Evolutionary conservation across 2,329 filamentous ascomycete genomes (phyloP).

Genomic region (Metarhizium robertsii): DNA sequence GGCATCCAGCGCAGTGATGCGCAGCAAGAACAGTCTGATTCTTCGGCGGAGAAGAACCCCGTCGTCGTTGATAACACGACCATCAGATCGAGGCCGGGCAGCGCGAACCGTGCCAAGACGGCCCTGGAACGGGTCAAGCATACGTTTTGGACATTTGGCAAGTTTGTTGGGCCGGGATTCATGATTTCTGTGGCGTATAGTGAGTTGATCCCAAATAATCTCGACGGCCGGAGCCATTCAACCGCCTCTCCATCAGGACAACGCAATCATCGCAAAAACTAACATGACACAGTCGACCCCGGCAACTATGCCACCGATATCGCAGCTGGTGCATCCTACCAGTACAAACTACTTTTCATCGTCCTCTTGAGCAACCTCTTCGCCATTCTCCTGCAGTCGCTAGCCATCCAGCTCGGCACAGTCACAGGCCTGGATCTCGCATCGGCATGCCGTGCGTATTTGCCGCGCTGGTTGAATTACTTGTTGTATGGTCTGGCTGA

Average conservation of each 20-base stretch:
- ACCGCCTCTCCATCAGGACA: too few species aligned
- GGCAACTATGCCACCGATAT: slow-evolving; percentile 66
- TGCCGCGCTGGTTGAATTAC: slow-evolving; percentile 57
- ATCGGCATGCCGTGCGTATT: slow-evolving; percentile 54
- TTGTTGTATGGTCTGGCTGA: slow-evolving; percentile 55
- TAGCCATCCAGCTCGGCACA: slow-evolving; percentile 60
- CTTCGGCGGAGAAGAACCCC: background rate
- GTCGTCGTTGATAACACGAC: background rate
- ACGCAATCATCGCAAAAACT: background rate
- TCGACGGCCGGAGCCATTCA: too few species aligned
- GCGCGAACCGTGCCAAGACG: background rate
- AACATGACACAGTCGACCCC: slow-evolving; percentile 35
- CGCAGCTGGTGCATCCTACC: slow-evolving; percentile 56
- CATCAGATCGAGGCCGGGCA: background rate
- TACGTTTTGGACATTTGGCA: slow-evolving; percentile 20
- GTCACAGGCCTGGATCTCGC: slow-evolving; percentile 60
- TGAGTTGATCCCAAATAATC: slow-evolving; percentile 18
- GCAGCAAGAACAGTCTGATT: background rate
- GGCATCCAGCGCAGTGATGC: background rate
- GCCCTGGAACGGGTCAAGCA: slow-evolving; percentile 10
- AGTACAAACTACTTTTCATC: slow-evolving; percentile 57
- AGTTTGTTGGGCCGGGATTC: slow-evolving; percentile 57
- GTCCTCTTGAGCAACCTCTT: slow-evolving; percentile 61
- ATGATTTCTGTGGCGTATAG: slow-evolving; percentile 53
- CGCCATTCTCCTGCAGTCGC: slow-evolving; percentile 59